phyloP scores from a whole-genome alignment of 192 early-diverging fungal genomes.

The Haplosporangium gracile region DNA sequence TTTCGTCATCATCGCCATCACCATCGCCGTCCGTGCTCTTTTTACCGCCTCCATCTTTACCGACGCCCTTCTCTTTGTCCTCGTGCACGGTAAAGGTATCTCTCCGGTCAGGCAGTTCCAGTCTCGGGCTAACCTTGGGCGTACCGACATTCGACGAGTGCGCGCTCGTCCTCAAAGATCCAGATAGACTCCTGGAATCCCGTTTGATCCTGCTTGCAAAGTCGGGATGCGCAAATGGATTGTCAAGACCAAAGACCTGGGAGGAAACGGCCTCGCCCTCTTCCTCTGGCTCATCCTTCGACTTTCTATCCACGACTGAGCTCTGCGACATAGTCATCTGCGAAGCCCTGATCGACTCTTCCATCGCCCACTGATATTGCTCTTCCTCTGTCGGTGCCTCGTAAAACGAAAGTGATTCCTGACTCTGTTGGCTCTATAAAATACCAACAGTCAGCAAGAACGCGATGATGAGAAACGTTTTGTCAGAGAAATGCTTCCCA shows the following conservation, averaged over 20 bases:
- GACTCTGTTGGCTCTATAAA: not conserved
- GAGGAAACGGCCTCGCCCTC: not conserved
- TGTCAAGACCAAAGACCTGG: not conserved
- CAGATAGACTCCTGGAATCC: not conserved
- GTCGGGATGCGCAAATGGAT: not conserved
- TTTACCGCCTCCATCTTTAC: not conserved
- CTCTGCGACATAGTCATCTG: constrained; percentile 4
- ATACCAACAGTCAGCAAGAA: not conserved
- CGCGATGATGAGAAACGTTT: not conserved
- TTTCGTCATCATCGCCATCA: constrained; percentile 16
- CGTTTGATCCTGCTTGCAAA: constrained; percentile 1
- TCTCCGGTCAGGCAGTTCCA: not conserved
- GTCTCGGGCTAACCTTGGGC: not conserved
- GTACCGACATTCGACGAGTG: not conserved
- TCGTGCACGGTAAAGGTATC: not conserved
- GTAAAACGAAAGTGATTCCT: constrained; percentile 25
- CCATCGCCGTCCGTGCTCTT: not conserved
- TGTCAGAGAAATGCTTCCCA: not conserved
- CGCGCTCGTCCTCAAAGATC: not conserved
- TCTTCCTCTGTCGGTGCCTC: constrained; percentile 36
- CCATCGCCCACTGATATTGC: constrained; percentile 40
- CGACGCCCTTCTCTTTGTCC: not conserved
- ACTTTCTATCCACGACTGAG: not conserved
- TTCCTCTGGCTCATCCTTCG: not conserved
- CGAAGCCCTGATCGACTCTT: constrained; percentile 37